Evolutionary conservation across 78 protist genomes (phyloP).

Genomic region (Chrysochromulina tobinii): DNA sequence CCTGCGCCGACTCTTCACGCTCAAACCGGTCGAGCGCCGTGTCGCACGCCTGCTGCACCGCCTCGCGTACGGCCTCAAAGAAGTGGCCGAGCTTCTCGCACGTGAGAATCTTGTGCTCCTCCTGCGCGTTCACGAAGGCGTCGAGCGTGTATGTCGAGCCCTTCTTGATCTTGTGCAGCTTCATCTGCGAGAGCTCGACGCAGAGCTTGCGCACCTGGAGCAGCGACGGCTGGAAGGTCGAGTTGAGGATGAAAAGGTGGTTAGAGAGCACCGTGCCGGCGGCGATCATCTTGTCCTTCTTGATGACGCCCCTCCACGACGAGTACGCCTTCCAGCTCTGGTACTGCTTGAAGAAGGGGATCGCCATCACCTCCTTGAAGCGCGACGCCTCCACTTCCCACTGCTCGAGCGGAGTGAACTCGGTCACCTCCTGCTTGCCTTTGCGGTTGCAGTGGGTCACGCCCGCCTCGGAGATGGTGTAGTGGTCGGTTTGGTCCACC

Average conservation of each 20-base stretch:
- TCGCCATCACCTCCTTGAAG: conserved; percentile 30
- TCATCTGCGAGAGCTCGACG: not conserved
- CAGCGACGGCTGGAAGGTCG: conserved; percentile 17
- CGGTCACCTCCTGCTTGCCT: conserved; percentile 40
- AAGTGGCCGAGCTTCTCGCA: not conserved
- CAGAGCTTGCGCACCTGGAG: conserved; percentile 49
- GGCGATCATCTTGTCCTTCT: not conserved
- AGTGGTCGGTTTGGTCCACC: conserved; percentile 33
- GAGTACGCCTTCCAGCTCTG: conserved; percentile 43
- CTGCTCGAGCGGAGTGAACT: conserved; percentile 53
- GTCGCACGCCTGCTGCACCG: not conserved
- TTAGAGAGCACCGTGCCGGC: not conserved
- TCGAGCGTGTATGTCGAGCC: conserved; percentile 2
- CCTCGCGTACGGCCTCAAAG: not conserved
- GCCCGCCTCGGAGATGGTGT: conserved; percentile 63
- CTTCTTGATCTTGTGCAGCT: not conserved
- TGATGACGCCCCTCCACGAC: conserved; percentile 2
- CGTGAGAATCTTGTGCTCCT: not conserved
- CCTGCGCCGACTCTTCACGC: not conserved
- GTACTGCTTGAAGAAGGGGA: conserved; percentile 60
- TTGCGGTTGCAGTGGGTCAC: conserved; percentile 59
- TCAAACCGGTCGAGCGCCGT: not conserved
- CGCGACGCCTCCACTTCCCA: conserved; percentile 54
- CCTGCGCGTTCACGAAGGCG: conserved; percentile 31
- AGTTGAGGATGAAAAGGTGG: not conserved